A percentile compares a stretch with the other conserved stretches of the same genome.
phyloP scores from a whole-genome alignment of 192 early-diverging fungal genomes.

The Backusella tuberculispora region DNA sequence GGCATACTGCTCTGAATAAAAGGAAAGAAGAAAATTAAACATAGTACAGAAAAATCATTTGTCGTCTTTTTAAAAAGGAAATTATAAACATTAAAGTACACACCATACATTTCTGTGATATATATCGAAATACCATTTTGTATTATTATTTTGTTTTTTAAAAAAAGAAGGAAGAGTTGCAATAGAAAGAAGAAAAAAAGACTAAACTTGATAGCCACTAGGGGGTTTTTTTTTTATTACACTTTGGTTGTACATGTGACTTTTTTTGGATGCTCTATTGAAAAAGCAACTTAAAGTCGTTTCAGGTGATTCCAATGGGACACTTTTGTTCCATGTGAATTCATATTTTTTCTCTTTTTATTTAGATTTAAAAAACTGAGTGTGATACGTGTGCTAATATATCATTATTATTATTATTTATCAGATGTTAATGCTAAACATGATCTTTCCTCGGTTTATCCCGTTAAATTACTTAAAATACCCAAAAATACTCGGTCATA shows the following conservation, averaged over 20 bases:
- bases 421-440: not conserved
- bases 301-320: not conserved
- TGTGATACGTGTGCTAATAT: not conserved
- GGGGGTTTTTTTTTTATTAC: not conserved
- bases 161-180: not conserved
- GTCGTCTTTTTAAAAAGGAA: not conserved
- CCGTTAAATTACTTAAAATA: too few species aligned
- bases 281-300: not conserved
- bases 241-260: conserved; percentile 6
- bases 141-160: not conserved
- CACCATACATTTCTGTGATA: not conserved
- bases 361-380: not conserved
- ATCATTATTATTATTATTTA: not conserved
- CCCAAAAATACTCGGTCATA: too few species aligned
- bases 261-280: not conserved
- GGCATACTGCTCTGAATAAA: not conserved
- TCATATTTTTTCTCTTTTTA: conserved; percentile 6
- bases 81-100: not conserved
- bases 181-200: not conserved
- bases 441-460: too few species aligned
- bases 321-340: conserved; percentile 10
- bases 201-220: not conserved
- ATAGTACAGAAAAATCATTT: not conserved
- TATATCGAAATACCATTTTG: conserved; percentile 14
- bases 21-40: not conserved